phyloP scores from a whole-genome alignment of 805 yeast genomes.

The Candida anglica region DNA sequence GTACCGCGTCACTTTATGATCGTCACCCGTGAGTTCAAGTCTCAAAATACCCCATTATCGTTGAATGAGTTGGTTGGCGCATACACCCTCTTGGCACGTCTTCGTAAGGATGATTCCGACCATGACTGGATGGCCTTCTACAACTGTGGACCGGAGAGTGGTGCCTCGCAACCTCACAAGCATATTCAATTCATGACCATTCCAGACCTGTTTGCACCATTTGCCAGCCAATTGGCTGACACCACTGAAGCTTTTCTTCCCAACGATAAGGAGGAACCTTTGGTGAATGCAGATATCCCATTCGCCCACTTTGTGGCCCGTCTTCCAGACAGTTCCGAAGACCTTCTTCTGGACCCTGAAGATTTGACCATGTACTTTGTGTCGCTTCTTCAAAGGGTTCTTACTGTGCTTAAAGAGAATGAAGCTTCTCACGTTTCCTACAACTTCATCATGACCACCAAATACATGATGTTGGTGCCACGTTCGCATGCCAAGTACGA shows the following conservation, averaged over 20 bases:
- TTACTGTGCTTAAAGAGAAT: conserved; percentile 61
- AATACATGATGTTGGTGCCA: conserved; percentile 87
- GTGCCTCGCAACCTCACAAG: conserved; percentile 93
- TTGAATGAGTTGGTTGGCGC: conserved; percentile 66
- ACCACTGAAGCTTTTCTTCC: conserved; percentile 53
- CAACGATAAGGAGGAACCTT: conserved; percentile 49
- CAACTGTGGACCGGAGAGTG: conserved; percentile 84
- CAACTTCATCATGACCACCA: conserved; percentile 75
- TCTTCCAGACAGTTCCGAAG: conserved; percentile 39
- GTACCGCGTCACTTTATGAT: conserved; percentile 74
- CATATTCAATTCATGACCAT: conserved; percentile 83
- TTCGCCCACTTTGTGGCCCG: conserved; percentile 84
- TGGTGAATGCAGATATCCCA: conserved; percentile 57
- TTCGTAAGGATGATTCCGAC: conserved; percentile 34
- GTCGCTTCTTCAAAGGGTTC: conserved; percentile 64
- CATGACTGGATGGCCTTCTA: conserved; percentile 73
- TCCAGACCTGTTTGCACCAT: conserved; percentile 55
- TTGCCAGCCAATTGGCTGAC: conserved; percentile 47
- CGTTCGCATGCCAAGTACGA: conserved; percentile 55
- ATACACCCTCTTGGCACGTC: conserved; percentile 47
- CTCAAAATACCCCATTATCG: conserved; percentile 68
- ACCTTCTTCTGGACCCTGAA: conserved; percentile 47
- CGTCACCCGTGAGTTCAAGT: conserved; percentile 68
- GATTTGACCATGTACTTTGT: conserved; percentile 65
- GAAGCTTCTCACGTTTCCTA: conserved; percentile 54